Evolutionary conservation across 108 stramenopile genomes (phyloP), one percentile per base, ranked within the genome.

Genomic region (Pseudonitzschia delicatissima): DNA sequence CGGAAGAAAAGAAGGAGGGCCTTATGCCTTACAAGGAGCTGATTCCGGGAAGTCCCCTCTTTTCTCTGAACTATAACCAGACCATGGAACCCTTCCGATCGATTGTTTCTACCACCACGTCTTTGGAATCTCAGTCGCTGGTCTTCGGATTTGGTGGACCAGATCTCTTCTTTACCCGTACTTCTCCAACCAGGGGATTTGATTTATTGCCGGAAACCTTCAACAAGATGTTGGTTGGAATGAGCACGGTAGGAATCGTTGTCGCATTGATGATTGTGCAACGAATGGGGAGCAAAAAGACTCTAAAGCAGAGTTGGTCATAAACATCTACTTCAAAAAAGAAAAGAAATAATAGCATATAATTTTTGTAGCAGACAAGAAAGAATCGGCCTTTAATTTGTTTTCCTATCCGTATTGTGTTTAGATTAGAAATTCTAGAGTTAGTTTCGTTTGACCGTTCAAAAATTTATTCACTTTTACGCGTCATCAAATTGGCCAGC

Each of bases 161-260:
- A 1, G 93, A 94, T 64, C 61, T 94, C 21, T 94, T 94, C 80
- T 94, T 90, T 65, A 66, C 85, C 12, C 80, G 93, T 47, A 79
- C 91, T 4, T 80, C 93, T 13, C 93, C 93, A 0, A 84, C 88
- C 17, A 85, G 82, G 67, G 90, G 93, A 58, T 94, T 94, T 66
- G 93, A 94, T 71, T 72, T 91, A 62, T 74, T 94, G 32, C 93
- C 93, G 1, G 90, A 90, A 59, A 86, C 82, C 66, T 94, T 91
- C 64, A 91, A 84, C 78, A 69, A 83, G 35, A 66, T 78, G 42
- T 47, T 91, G 51, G 67, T 94, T 18, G 73, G 76, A 1, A 65
- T 83, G 6, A 85, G 87, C 32, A 72, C 86, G 18, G 72, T 81
- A 17, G 90, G 77, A 26, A 58, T 94, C 45, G 61, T 83, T 34